Evolutionary conservation across 495 filamentous ascomycete genomes (phyloP), one percentile per base, ranked within the genome.

Genomic region (Podospora conica): DNA sequence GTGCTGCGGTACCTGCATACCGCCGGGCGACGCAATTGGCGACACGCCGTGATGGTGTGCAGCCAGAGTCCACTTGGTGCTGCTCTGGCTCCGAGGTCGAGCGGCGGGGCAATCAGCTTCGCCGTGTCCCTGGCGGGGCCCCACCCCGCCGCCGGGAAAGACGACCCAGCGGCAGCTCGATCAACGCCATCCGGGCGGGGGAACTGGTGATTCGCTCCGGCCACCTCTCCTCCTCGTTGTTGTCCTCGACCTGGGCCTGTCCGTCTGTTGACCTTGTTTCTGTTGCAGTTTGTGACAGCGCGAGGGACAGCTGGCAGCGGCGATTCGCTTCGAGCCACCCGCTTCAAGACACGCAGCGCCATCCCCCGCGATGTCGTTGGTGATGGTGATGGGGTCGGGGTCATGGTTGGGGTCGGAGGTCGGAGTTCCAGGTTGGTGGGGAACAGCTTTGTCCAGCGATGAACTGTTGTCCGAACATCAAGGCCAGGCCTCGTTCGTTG

Each of bases 1-100:
- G 65, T 60, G 65, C 65, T 61, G 53, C 66, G 27, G 66, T 68
- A 64, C 66, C 66, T 68, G 66, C 65, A 66, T 66, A 23, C 15
- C n/a, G n/a, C n/a, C n/a, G 22, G 53, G n/a, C 28, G 27, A 25
- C 33, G 55, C 55, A 57, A 64, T 64, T 64, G 63, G 63, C 55
- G 63, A 64, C 25, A 58, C 55, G 53, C 23, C 55, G 54, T 64
- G 55, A 58, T 64, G 63, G 63, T 64, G 63, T 64, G 63, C 54
- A 21, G 54, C 15, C 63, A 57, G 15, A 58, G 54, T 28, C 54
- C 63, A 58, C 54, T 33, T 64, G 55, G 55, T 57, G 55, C 55
- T 57, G 55, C 55, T 25, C 23, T 60, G 20, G 58, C 58, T 20
- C 24, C 27, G 58, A 40, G 63, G 21, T 23, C 10, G 63, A 31